Evolutionary conservation across 2,329 filamentous ascomycete genomes (phyloP).

Genomic region (Diaporthe helianthi): DNA sequence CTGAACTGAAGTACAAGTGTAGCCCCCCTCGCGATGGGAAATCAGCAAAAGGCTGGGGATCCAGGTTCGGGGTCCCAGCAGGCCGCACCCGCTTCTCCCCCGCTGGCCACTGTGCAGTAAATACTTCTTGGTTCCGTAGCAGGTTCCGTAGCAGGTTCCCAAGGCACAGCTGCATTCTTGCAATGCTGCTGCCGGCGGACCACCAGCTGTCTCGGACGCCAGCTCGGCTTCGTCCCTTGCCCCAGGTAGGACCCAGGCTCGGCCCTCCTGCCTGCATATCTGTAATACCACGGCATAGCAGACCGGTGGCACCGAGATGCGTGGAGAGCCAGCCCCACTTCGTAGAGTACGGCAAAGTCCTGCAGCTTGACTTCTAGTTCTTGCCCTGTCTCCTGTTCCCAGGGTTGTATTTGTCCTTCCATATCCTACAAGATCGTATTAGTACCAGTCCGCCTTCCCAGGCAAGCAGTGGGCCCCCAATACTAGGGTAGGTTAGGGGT

Average conservation of each 20-base stretch:
- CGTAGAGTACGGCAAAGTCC: not conserved
- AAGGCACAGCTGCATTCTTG: constrained; percentile 5
- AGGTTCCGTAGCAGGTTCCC: constrained; percentile 2
- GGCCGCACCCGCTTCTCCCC: constrained; percentile 3
- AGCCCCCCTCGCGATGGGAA: not conserved
- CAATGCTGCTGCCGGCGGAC: not conserved
- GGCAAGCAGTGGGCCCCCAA: constrained; percentile 25
- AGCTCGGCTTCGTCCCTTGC: not conserved
- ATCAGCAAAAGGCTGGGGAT: not conserved
- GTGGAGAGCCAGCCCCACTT: not conserved
- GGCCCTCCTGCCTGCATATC: not conserved
- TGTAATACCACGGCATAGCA: not conserved
- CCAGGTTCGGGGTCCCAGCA: not conserved
- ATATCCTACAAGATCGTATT: constrained; percentile 72
- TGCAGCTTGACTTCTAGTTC: constrained; percentile 42
- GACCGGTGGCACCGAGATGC: not conserved
- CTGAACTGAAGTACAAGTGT: constrained; percentile 1
- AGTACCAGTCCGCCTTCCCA: constrained; percentile 5
- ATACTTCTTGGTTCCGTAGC: no score
- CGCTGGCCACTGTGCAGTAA: constrained; percentile 16
- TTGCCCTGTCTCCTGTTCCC: constrained; percentile 53
- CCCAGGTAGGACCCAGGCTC: constrained; percentile 7
- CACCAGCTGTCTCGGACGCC: not conserved
- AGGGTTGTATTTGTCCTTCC: constrained; percentile 92
- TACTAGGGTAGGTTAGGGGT: no score